phyloP scores from a whole-genome alignment of 768 basidiomycete species.

The Collybiopsis confluens region DNA sequence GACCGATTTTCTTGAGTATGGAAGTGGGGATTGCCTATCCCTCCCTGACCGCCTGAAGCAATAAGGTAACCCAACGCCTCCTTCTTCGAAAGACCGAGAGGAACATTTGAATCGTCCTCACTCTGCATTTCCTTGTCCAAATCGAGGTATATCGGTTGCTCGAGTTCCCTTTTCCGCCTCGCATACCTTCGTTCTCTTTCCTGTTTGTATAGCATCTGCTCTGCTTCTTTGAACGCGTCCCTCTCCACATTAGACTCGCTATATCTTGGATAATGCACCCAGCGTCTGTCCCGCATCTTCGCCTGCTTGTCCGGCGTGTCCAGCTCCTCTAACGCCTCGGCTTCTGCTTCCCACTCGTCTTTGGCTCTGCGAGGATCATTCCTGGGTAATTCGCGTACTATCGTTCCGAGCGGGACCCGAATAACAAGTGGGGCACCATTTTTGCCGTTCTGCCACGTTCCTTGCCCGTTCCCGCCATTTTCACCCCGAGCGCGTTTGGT shows the following conservation, averaged over 20 bases:
- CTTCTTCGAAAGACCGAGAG: conserved; percentile 54
- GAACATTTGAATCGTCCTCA: conserved; percentile 43
- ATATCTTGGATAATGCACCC: conserved; percentile 77
- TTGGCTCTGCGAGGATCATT: conserved; percentile 61
- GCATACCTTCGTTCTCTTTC: conserved; percentile 56
- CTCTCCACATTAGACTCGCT: conserved; percentile 59
- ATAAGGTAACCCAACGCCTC: conserved; percentile 61
- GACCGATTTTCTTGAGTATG: conserved; percentile 62
- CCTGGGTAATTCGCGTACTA: conserved; percentile 70
- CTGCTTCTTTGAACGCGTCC: conserved; percentile 70
- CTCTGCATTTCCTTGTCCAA: conserved; percentile 49
- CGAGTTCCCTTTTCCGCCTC: conserved; percentile 34
- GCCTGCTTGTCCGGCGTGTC: conserved; percentile 41
- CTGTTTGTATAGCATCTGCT: conserved; percentile 51
- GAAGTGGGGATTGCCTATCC: conserved; percentile 89
- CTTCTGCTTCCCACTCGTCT: conserved; percentile 74
- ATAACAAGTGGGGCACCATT: conserved; percentile 70
- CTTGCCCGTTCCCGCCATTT: conserved; percentile 70
- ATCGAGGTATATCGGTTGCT: conserved; percentile 53
- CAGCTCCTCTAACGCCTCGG: conserved; percentile 51
- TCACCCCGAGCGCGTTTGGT: conserved; percentile 63
- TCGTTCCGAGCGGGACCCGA: conserved; percentile 84
- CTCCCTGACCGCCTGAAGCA: conserved; percentile 74
- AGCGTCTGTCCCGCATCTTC: conserved; percentile 62
- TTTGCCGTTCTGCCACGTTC: conserved; percentile 84